Conservation (phyloP, 2,329 filamentous ascomycete genomes). For the Alternaria dauci region DNA sequence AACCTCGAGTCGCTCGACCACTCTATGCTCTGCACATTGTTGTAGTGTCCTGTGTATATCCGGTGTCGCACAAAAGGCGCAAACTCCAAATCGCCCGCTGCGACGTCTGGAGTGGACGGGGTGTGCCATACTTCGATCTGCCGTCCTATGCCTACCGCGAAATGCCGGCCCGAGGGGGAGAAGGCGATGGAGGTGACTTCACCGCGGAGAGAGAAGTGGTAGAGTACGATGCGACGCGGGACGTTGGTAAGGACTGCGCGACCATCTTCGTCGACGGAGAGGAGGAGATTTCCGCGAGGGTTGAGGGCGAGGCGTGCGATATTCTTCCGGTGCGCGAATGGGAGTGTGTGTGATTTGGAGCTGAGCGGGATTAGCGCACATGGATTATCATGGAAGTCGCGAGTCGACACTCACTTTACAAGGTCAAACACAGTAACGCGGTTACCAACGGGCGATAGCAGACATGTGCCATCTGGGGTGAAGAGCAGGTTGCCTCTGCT, state of each 20-base stretch:
- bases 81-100: conserved; percentile 88
- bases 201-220: conserved; percentile 95
- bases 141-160: conserved; percentile 86
- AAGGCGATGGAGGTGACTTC: conserved; percentile 85
- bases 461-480: conserved; percentile 92
- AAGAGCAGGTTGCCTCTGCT: conserved; percentile 97
- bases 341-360: conserved; percentile 86
- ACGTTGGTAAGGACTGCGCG: conserved; percentile 93
- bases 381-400: background rate
- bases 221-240: conserved; percentile 82
- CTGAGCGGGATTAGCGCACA: conserved; percentile 54
- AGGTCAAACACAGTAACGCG: conserved; percentile 95
- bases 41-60: conserved; percentile 87
- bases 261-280: conserved; percentile 93
- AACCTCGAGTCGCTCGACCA: conserved; percentile 98
- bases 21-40: conserved; percentile 83
- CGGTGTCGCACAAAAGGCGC: conserved; percentile 92
- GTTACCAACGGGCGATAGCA: conserved; percentile 96
- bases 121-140: conserved; percentile 96
- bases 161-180: conserved; percentile 88
- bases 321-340: conserved; percentile 93
- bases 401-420: conserved; percentile 74
- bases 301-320: conserved; percentile 88
- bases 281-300: conserved; percentile 87
- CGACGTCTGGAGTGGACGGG: conserved; percentile 84